These are phyloP conservation scores for Pistacia atlantica DNA, from an alignment of 345 rosid genomes.

Conservation along the genomic window DNA sequence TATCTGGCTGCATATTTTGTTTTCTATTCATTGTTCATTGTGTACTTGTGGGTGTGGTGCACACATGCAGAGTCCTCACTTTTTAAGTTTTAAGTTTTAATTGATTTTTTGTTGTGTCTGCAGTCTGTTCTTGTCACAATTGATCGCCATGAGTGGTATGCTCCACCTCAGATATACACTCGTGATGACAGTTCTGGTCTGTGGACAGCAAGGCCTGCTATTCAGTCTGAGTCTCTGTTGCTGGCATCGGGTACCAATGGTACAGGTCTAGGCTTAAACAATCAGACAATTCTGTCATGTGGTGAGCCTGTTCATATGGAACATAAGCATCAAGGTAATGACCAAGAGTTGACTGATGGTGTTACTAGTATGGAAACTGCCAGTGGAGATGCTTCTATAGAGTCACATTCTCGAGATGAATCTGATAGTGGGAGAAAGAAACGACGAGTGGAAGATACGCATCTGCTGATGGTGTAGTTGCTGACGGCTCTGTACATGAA, in stretches of 20 bases:
- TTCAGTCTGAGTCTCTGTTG: constrained; percentile 34
- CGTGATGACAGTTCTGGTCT: constrained; percentile 89
- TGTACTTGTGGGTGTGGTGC: not conserved
- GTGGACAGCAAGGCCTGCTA: constrained; percentile 77
- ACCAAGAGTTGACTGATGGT: constrained; percentile 52
- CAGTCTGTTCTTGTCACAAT: constrained; percentile 87
- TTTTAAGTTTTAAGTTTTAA: not conserved
- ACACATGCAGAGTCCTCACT: not conserved
- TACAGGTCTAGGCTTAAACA: constrained; percentile 28
- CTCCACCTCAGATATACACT: constrained; percentile 82
- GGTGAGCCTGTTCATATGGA: constrained; percentile 49
- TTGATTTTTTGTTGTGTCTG: constrained; percentile 28
- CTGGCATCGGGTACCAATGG: constrained; percentile 38
- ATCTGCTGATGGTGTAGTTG: constrained; percentile 44
- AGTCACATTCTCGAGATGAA: constrained; percentile 44
- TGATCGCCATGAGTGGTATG: constrained; percentile 98
- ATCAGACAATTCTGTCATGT: constrained; percentile 28
- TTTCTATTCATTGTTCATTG: not conserved
- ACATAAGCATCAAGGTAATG: constrained; percentile 45
- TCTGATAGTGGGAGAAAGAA: constrained; percentile 59
- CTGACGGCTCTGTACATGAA: constrained; percentile 48
- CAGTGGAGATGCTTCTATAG: constrained; percentile 49
- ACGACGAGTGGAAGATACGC: constrained; percentile 59
- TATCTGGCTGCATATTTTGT: not conserved
- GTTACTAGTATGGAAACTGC: constrained; percentile 54